Evolutionary conservation across 495 filamentous ascomycete genomes (phyloP), one percentile per base, ranked within the genome.

Genomic region (Aspergillus coremiiformis): DNA sequence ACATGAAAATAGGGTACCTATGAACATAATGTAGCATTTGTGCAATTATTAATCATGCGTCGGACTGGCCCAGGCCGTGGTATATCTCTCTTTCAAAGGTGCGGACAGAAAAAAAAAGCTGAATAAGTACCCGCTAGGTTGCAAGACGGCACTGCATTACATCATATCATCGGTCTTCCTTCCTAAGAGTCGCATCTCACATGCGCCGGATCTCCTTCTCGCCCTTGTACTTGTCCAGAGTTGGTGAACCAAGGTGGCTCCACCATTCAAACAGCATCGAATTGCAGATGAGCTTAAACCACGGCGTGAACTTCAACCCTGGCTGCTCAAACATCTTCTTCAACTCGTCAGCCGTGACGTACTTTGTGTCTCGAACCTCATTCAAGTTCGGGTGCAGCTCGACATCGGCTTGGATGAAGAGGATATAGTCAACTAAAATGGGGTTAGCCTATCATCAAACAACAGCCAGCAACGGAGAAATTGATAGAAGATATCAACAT

Each of bases 191-290:
- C 14, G 6, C 12, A 6, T 4, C 35, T 72, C 55, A 84, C 93
- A 98, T 96, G 52, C 93, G 82, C 42, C 88, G 81, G 55, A 98
- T 97, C 61, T 87, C 74, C 64, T 78, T 85, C 74, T 97, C 90
- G 56, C 84, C 84, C 69, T 76, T 80, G 73, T 93, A 96, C 72
- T 86, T 85, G 47, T 95, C 89, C 56, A 97, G 72, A 3, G 77
- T 71, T 5, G 84, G 78, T 22, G 78, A 75, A 54, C 90, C 85
- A 27, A 97, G 80, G 67, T 90, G 84, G 60, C 83, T 80, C 93
- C 93, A 99, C 93, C 93, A 99, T 67, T 97, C 90, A 61, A 94
- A 97, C 39, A 99, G 81, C 90, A 97, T 87, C 46, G 88, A 90
- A 58, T 96, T 70, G 77, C 94, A 99, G 64, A 99, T 97, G 57